Percentiles rank a stretch among this genome's conserved stretches.
Conservation (phyloP, 202 grass and related monocot species). For the Panicum hallii region DNA sequence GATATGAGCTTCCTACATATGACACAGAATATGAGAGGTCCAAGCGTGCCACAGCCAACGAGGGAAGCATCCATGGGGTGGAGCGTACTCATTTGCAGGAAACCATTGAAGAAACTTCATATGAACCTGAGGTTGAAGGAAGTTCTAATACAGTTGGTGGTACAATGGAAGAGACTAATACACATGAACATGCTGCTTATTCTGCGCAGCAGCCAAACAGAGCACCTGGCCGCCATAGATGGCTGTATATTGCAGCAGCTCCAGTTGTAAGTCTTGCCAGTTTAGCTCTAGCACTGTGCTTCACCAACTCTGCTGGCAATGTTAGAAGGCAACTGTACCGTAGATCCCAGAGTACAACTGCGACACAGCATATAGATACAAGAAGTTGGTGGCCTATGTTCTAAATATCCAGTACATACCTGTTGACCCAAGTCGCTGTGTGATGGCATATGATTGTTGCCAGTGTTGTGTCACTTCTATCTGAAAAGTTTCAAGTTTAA, state of each 20-base stretch:
- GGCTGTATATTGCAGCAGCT: conserved; percentile 69
- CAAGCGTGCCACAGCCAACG: conserved; percentile 44
- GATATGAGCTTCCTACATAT: conserved; percentile 84
- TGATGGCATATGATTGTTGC: conserved; percentile 19
- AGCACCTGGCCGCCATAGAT: conserved; percentile 44
- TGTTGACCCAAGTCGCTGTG: conserved; percentile 12
- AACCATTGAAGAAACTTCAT: conserved; percentile 45
- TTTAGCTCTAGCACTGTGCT: conserved; percentile 88
- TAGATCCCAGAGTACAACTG: conserved; percentile 44
- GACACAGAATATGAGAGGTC: conserved; percentile 73
- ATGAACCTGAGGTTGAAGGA: conserved; percentile 53
- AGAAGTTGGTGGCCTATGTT: conserved; percentile 92
- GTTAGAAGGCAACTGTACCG: conserved; percentile 42
- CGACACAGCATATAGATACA: conserved; percentile 40
- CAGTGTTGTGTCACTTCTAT: conserved; percentile 13
- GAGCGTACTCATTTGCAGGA: conserved; percentile 34
- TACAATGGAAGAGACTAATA: conserved; percentile 39
- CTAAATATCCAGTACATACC: conserved; percentile 41
- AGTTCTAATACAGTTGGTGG: conserved; percentile 22
- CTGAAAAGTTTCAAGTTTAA: conserved; percentile 15
- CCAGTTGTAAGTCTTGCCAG: conserved; percentile 78
- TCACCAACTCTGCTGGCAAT: conserved; percentile 56
- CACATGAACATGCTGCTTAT: conserved; percentile 31
- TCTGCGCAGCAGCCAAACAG: conserved; percentile 41
- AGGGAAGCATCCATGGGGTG: conserved; percentile 35